Evolutionary conservation across 108 stramenopile genomes (phyloP), one percentile per base, ranked within the genome.

Genomic region (Discostella stelligeroides): DNA sequence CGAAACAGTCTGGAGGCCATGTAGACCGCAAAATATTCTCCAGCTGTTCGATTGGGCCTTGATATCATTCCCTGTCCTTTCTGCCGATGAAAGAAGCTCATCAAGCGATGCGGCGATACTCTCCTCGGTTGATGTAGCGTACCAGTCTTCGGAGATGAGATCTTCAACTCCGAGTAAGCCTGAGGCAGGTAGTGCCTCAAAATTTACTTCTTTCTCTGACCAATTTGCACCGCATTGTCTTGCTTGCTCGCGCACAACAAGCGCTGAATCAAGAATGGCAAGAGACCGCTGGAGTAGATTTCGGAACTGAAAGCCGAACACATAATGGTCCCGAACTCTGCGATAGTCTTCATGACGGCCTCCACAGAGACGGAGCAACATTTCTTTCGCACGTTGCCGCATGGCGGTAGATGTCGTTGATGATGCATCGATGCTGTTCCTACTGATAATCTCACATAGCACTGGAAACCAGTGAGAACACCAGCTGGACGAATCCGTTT

Each of bases 301-400:
- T 39, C 78, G 79, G 23, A 86, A 76, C 42, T 68, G 84, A 47
- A 81, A 88, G 23, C 84, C 82, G 60, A 85, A 94, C 1, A 84
- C 79, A 65, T 85, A 84, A 59, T 86, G 86, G 59, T 94, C 90
- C 7, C 92, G 74, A 54, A 94, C 75, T 63, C 75, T 72, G 66
- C 85, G 86, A 71, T 86, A 91, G 10, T 76, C 41, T 47, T 73
- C 84, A 37, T 60, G 70, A 15, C 87, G 73, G 17, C 84, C 84
- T n/a, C 85, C 86, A 64, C 89, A 91, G 27, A 94, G 64, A 17
- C 69, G 53, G 43, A 88, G 86, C 42, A 94, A 67, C 20, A 75
- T 79, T 49, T 63, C 74, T 38, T 79, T 90, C n/a, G 92, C 88
- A 12, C 82, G 53, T 38, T 65, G 29, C 47, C 82, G 72, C 8